phyloP scores from a whole-genome alignment of 306 rosid genomes.

The Purshia tridentata region DNA sequence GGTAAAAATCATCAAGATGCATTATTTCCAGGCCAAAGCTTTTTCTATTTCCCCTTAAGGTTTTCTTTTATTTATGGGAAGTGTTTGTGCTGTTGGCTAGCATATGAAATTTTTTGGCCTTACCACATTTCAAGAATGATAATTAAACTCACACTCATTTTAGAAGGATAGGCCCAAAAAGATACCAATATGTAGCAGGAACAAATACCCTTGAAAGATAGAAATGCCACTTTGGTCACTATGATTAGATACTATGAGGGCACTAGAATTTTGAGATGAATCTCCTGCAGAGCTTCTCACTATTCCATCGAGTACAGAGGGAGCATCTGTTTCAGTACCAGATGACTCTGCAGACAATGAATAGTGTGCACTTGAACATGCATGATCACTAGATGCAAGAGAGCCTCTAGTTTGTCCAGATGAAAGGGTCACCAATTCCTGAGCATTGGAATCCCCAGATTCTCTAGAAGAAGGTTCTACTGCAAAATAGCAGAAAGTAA shows the following conservation, averaged over 20 bases:
- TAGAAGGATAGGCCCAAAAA: conserved; percentile 11
- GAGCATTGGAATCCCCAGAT: conserved; percentile 37
- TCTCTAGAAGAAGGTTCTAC: conserved; percentile 53
- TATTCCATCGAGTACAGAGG: conserved; percentile 34
- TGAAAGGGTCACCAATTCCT: conserved; percentile 42
- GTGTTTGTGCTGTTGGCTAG: background rate
- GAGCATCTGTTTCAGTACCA: conserved; percentile 32
- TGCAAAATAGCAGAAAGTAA: conserved; percentile 38
- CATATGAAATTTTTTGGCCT: background rate
- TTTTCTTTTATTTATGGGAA: background rate
- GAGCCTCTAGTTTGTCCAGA: conserved; percentile 38
- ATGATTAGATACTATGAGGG: conserved; percentile 39
- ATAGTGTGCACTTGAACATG: conserved; percentile 36
- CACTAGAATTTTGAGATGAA: conserved; percentile 32
- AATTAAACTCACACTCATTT: background rate
- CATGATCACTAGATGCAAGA: conserved; percentile 31
- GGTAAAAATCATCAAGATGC: background rate
- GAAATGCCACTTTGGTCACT: conserved; percentile 62
- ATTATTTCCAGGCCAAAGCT: background rate
- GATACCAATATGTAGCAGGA: conserved; percentile 23
- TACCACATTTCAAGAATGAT: background rate
- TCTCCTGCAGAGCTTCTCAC: conserved; percentile 33
- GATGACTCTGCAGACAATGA: conserved; percentile 41
- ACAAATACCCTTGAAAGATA: conserved; percentile 76
- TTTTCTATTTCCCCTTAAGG: background rate